Base-by-base conservation (phyloP, 1,139 yeast species). In the Blastobotrys persicus region DNA sequence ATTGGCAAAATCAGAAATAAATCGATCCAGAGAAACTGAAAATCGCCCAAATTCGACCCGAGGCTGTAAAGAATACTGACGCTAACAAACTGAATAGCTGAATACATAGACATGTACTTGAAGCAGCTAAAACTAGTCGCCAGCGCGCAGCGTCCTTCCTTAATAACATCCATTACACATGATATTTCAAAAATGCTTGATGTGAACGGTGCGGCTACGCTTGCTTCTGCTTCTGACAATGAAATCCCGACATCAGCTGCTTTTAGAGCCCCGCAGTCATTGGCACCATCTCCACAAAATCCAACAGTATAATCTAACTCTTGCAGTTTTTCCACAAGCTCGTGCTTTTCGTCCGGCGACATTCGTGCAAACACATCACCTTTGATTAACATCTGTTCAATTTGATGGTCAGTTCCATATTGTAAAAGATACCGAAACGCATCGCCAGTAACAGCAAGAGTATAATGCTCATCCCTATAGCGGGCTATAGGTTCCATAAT, bases 271-370 rank as follows among this genome's bases (percentile, higher is more conserved):
- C 98, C 98, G 70, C 98, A 92, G 66, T 92, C 99, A 68, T 92
- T 73, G 20, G 77, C 77, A 18, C 77, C 99, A 70, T 92, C 99
- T 32, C 99, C 99, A 70, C 98, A 91, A 68, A 92, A 92, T 1
- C 98, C 96, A 41, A 89, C 95, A 0, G 96, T 88, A 64, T 91
- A 92, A 61, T 88, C 96, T 19, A 92, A 65, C 33, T 74, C 77
- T 66, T 89, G 96, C 19, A 92, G 70, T 63, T 86, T 89, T 60
- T 87, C 92, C 28, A 92, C 97, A 47, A 92, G 74, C 68, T 92
- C 98, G 65, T 92, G 96, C 64, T 92, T 92, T 64, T 92, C 99
- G 67, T 92, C 98, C 0, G 99, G 99, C 0, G 98, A 91, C 99
- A 92, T 92, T 57, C 99, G 76, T 0, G 98, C 98, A 71, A 83